phyloP scores from a whole-genome alignment of 345 rosid species.

The Ceriops tagal region DNA sequence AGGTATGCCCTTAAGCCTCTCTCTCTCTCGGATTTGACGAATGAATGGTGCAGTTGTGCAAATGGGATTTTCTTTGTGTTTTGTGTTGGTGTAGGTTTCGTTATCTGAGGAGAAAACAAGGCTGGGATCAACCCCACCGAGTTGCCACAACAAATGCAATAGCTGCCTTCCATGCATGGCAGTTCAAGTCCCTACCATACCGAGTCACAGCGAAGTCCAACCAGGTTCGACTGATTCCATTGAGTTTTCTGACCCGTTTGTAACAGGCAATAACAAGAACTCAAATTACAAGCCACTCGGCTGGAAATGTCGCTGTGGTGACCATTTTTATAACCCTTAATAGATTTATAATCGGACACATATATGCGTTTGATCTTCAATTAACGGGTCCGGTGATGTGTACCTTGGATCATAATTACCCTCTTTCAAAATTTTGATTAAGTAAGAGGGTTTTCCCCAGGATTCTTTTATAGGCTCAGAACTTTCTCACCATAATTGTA shows the following conservation, averaged over 20 bases:
- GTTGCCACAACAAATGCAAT: conserved; percentile 86
- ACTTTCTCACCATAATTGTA: not conserved
- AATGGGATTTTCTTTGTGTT: not conserved
- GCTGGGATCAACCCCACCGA: conserved; percentile 85
- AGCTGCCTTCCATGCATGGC: conserved; percentile 89
- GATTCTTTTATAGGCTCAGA: not conserved
- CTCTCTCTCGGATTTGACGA: not conserved
- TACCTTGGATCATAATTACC: not conserved
- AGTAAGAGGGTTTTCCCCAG: not conserved
- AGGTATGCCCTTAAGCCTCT: conserved; percentile 14
- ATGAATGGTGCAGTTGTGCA: not conserved
- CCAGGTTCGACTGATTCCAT: conserved; percentile 5
- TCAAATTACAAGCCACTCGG: conserved; percentile 92
- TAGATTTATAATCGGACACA: not conserved
- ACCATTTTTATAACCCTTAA: conserved; percentile 73
- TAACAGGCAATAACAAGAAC: conserved; percentile 44
- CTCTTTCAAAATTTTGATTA: not conserved
- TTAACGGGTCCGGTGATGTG: not conserved
- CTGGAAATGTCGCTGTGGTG: conserved; percentile 81
- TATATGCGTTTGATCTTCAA: not conserved
- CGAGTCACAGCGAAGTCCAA: conserved; percentile 24
- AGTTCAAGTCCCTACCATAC: conserved; percentile 66
- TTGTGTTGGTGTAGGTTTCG: conserved; percentile 32
- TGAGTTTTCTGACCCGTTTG: conserved; percentile 34
- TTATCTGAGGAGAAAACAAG: conserved; percentile 61